Percentiles rank a stretch among this genome's conserved stretches.
phyloP scores from a whole-genome alignment of 805 yeast species.

The Sugiyamaella americana region DNA sequence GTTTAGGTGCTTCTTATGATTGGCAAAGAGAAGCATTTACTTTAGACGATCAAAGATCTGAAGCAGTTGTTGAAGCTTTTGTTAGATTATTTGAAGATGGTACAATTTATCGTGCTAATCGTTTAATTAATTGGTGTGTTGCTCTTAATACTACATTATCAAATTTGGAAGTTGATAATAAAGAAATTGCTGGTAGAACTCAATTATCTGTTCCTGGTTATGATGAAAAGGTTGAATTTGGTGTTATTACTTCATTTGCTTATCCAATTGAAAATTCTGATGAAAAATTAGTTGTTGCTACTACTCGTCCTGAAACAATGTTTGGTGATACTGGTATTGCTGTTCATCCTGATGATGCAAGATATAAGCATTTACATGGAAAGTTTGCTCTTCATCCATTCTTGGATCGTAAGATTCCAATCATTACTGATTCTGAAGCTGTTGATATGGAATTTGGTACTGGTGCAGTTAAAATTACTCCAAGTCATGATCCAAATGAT shows the following conservation, averaged over 20 bases:
- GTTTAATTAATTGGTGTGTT: slow-evolving; percentile 95
- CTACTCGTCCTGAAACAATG: slow-evolving; percentile 97
- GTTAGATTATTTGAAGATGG: slow-evolving; percentile 92
- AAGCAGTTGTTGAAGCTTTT: slow-evolving; percentile 86
- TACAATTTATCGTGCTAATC: slow-evolving; percentile 84
- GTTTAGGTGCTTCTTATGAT: slow-evolving; percentile 94
- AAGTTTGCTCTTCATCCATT: slow-evolving; percentile 88
- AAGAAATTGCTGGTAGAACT: slow-evolving; percentile 79
- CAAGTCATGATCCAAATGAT: slow-evolving; percentile 98
- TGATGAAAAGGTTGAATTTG: slow-evolving; percentile 86
- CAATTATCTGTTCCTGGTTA: slow-evolving; percentile 82
- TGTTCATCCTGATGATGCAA: slow-evolving; percentile 89
- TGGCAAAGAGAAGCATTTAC: slow-evolving; percentile 96
- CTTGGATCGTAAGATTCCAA: slow-evolving; percentile 77
- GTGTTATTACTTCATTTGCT: slow-evolving; percentile 93
- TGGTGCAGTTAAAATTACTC: slow-evolving; percentile 99
- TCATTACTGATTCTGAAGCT: slow-evolving; percentile 82
- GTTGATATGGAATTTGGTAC: slow-evolving; percentile 99
- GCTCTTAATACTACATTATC: slow-evolving; percentile 92
- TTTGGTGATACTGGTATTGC: slow-evolving; percentile 99
- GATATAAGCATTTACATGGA: slow-evolving; percentile 94
- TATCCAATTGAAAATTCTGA: slow-evolving; percentile 81
- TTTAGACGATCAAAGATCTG: slow-evolving; percentile 66
- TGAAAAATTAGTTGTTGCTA: slow-evolving; percentile 86
- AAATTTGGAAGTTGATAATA: slow-evolving; percentile 92